Evolutionary conservation across 164 flowering plant genomes (phyloP).

Genomic region (Buxus sempervirens): DNA sequence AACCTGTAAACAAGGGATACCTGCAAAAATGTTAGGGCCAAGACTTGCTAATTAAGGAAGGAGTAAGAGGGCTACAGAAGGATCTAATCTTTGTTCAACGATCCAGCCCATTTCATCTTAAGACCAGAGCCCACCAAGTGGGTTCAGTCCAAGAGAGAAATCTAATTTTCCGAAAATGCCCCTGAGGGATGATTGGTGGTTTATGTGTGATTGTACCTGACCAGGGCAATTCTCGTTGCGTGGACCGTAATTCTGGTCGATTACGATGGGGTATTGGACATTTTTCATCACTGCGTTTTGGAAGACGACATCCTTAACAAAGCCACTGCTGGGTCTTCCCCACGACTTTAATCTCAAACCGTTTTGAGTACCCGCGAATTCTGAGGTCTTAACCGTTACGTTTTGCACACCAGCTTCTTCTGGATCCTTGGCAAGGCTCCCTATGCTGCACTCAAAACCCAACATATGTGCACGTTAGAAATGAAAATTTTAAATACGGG

Average conservation of each 20-base stretch:
- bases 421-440: not conserved
- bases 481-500: too few relatives aligned
- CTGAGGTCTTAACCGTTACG: not conserved
- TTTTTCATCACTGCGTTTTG: not conserved
- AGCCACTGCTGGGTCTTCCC: not conserved
- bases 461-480: too few relatives aligned
- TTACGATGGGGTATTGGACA: not conserved
- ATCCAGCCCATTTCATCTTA: too few relatives aligned
- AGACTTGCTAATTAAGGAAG: too few relatives aligned
- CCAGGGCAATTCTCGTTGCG: not conserved
- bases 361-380: not conserved
- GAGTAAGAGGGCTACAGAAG: too few relatives aligned
- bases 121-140: too few relatives aligned
- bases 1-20: constrained; percentile 13
- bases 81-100: too few relatives aligned
- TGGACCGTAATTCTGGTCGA: not conserved
- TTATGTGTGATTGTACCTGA: not conserved
- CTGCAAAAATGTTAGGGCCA: too few relatives aligned
- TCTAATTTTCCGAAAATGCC: not conserved
- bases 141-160: not conserved
- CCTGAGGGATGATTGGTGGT: too few relatives aligned
- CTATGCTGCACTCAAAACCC: constrained; percentile 1
- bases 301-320: not conserved
- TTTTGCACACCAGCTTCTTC: not conserved
- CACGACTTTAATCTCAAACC: not conserved